phyloP scores from a whole-genome alignment of 441 rosid genomes.

The Pelargonium myrrhifolium region DNA sequence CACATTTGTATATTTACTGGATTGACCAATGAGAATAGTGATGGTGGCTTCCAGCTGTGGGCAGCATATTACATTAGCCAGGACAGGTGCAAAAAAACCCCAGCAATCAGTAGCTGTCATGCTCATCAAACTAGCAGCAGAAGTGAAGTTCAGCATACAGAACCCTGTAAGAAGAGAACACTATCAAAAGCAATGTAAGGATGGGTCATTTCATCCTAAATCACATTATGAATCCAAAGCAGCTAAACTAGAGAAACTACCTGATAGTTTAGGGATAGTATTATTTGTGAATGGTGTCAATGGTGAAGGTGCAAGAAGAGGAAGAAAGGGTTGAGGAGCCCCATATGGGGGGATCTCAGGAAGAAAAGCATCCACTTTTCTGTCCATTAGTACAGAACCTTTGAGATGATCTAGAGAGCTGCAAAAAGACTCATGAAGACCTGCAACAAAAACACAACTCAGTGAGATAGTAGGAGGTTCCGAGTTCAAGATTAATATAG shows the following conservation, averaged over 20 bases:
- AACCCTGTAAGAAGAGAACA: conserved; percentile 39
- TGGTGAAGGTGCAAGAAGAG: conserved; percentile 79
- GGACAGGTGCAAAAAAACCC: conserved; percentile 63
- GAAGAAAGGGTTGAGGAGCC: conserved; percentile 79
- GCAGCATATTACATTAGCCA: conserved; percentile 91
- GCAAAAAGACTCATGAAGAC: conserved; percentile 35
- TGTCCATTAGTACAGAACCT: conserved; percentile 21
- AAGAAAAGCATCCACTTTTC: conserved; percentile 26
- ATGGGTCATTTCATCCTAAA: conserved; percentile 11
- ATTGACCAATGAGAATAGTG: conserved; percentile 64
- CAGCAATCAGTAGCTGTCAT: conserved; percentile 74
- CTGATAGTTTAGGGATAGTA: conserved; percentile 67
- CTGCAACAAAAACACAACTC: conserved; percentile 29
- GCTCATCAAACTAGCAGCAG: conserved; percentile 60
- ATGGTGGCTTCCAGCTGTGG: conserved; percentile 80
- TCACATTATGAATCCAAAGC: conserved; percentile 1
- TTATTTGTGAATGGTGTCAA: conserved; percentile 60
- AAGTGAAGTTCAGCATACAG: conserved; percentile 66
- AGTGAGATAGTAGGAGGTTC: not conserved
- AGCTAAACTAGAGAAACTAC: conserved; percentile 23
- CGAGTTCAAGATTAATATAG: no score
- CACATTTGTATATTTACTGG: conserved; percentile 50
- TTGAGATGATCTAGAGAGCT: conserved; percentile 19
- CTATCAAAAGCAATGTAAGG: conserved; percentile 9
- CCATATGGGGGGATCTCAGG: conserved; percentile 60